Conservation (phyloP, 768 basidiomycete genomes). For the Boletus tomentosulus region DNA sequence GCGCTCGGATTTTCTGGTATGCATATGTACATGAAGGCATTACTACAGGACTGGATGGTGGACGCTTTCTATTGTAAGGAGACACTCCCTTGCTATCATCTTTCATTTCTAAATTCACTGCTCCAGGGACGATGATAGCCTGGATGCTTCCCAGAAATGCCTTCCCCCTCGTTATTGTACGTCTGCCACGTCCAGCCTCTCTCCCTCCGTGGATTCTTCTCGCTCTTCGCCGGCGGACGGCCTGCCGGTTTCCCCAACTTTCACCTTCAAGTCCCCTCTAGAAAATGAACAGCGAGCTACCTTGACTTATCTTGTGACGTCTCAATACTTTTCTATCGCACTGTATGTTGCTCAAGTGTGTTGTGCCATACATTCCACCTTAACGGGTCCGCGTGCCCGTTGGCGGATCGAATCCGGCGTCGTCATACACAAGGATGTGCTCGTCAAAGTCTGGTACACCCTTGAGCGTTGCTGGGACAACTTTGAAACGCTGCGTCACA, state of each 20-base stretch:
- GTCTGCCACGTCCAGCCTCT: slow-evolving; percentile 23
- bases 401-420: slow-evolving; percentile 48
- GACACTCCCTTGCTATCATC: background rate
- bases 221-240: slow-evolving; percentile 31
- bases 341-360: slow-evolving; percentile 75
- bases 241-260: slow-evolving; percentile 19
- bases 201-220: slow-evolving; percentile 34
- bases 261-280: slow-evolving; percentile 21
- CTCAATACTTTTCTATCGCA: slow-evolving; percentile 63
- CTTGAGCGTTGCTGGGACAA: slow-evolving; percentile 83
- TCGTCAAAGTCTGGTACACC: slow-evolving; percentile 81
- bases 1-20: slow-evolving; percentile 87
- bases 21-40: slow-evolving; percentile 83
- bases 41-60: slow-evolving; percentile 77
- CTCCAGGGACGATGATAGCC: slow-evolving; percentile 68
- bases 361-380: slow-evolving; percentile 67
- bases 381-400: slow-evolving; percentile 78
- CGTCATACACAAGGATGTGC: slow-evolving; percentile 53
- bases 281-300: slow-evolving; percentile 32
- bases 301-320: slow-evolving; percentile 48
- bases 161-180: slow-evolving; percentile 42
- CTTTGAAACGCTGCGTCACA: slow-evolving; percentile 60
- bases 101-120: slow-evolving; percentile 1
- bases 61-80: slow-evolving; percentile 73
- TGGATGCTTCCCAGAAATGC: slow-evolving; percentile 65